Evolutionary conservation across 192 early-diverging fungal genomes (phyloP).

Genomic region (Thamnidium elegans): DNA sequence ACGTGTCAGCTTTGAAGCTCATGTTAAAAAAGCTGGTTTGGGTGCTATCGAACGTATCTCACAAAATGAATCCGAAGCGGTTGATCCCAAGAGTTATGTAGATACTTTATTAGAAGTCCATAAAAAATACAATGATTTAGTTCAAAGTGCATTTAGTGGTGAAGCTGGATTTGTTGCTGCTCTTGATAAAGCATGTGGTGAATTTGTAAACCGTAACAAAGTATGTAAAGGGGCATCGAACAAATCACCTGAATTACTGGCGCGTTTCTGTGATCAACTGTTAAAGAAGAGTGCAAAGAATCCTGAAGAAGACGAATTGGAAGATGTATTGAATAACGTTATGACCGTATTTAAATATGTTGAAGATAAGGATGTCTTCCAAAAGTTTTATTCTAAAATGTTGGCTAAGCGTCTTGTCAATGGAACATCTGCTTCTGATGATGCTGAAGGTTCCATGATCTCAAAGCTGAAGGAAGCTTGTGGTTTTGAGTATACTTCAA

Average conservation of each 20-base stretch:
- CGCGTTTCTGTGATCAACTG: conserved; percentile 86
- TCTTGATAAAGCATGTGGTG: conserved; percentile 90
- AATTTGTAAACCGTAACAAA: conserved; percentile 90
- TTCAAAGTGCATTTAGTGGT: conserved; percentile 72
- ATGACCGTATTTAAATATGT: conserved; percentile 97
- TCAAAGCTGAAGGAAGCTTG: conserved; percentile 80
- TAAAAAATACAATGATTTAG: conserved; percentile 78
- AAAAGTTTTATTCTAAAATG: conserved; percentile 94
- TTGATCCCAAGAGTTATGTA: conserved; percentile 85
- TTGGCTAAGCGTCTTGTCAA: conserved; percentile 92
- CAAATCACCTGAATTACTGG: conserved; percentile 86
- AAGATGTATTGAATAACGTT: conserved; percentile 37
- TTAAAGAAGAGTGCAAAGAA: conserved; percentile 82
- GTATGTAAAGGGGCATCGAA: conserved; percentile 67
- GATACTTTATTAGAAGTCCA: conserved; percentile 85
- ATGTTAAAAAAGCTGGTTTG: conserved; percentile 78
- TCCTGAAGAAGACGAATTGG: conserved; percentile 57
- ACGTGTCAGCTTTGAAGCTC: conserved; percentile 67
- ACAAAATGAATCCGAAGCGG: not conserved
- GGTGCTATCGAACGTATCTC: conserved; percentile 68
- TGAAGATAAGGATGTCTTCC: conserved; percentile 97
- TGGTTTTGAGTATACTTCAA: conserved; percentile 93
- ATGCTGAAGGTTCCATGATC: conserved; percentile 91
- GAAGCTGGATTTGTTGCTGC: conserved; percentile 89
- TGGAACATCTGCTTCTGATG: conserved; percentile 83